A percentile compares a stretch with the other conserved stretches of the same genome.
Evolutionary conservation across 1,284 basidiomycete species (phyloP).

Genomic region (Trametes sp.): DNA sequence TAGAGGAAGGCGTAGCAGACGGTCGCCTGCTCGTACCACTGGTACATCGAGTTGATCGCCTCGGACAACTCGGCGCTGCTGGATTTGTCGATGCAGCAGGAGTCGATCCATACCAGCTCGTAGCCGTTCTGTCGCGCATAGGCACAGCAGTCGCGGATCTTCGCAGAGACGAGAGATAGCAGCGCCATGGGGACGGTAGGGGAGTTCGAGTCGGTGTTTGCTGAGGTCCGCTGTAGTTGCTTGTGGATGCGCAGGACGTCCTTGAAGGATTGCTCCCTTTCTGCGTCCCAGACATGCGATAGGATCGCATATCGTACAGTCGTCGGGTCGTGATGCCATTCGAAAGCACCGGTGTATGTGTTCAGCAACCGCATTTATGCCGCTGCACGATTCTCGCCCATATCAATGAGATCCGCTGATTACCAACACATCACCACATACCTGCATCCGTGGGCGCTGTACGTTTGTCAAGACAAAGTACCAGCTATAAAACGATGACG

Average conservation of each 20-base stretch:
- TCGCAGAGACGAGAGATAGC: neutral
- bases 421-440: too few species aligned
- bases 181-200: neutral
- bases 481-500: too few species aligned
- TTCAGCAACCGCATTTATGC: constrained; percentile 1
- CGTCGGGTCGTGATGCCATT: constrained; percentile 6
- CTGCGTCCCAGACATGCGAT: neutral
- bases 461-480: too few species aligned
- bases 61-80: constrained; percentile 7
- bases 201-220: neutral
- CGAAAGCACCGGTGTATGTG: neutral
- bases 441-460: too few species aligned
- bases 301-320: constrained; percentile 4
- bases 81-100: constrained; percentile 9
- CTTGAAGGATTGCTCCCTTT: constrained; percentile 2
- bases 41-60: constrained; percentile 10
- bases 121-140: constrained; percentile 4
- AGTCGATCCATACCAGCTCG: constrained; percentile 5
- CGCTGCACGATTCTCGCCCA: neutral
- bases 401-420: too few species aligned
- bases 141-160: constrained; percentile 3
- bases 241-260: neutral
- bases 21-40: constrained; percentile 4
- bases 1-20: constrained; percentile 10
- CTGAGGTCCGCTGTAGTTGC: neutral